phyloP scores from a whole-genome alignment of 2,329 filamentous ascomycete species.

The Kalaharituber pfeilii region DNA sequence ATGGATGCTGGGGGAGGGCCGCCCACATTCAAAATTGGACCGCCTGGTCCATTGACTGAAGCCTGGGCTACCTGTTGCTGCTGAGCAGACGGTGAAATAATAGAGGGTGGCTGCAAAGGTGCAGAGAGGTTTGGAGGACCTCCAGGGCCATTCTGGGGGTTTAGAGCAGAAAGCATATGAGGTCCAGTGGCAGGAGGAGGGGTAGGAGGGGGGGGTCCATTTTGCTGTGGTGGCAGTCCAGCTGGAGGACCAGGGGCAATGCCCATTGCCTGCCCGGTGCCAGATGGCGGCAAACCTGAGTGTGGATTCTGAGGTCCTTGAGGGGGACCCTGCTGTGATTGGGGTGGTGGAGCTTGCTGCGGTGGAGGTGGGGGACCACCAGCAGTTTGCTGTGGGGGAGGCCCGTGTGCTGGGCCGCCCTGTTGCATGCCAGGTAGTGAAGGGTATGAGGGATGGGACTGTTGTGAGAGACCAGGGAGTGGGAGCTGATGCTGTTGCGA shows the following conservation, averaged over 20 bases:
- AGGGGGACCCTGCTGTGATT: slow-evolving; percentile 4
- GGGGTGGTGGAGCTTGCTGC: neutral
- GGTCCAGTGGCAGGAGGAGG: slow-evolving; percentile 11
- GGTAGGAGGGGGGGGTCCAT: slow-evolving; percentile 4
- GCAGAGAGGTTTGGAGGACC: neutral
- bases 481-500: slow-evolving; percentile 10
- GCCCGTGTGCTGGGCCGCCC: slow-evolving; percentile 7
- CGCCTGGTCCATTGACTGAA: slow-evolving; percentile 18
- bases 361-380: neutral
- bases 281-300: neutral
- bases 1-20: slow-evolving; percentile 1
- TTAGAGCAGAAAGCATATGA: slow-evolving; percentile 4
- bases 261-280: neutral
- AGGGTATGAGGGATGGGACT: slow-evolving; percentile 12
- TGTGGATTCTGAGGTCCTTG: slow-evolving; percentile 6
- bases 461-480: slow-evolving; percentile 11
- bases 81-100: slow-evolving; percentile 2
- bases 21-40: slow-evolving; percentile 21
- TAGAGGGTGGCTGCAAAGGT: neutral
- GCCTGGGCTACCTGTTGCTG: slow-evolving; percentile 9
- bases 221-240: slow-evolving; percentile 5
- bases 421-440: slow-evolving; percentile 16
- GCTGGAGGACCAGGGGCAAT: neutral
- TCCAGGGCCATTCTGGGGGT: slow-evolving; percentile 2
- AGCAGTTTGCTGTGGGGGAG: slow-evolving; percentile 1